Evolutionary conservation across 192 early-diverging fungal species (phyloP).

Genomic region (Podila epicladia): DNA sequence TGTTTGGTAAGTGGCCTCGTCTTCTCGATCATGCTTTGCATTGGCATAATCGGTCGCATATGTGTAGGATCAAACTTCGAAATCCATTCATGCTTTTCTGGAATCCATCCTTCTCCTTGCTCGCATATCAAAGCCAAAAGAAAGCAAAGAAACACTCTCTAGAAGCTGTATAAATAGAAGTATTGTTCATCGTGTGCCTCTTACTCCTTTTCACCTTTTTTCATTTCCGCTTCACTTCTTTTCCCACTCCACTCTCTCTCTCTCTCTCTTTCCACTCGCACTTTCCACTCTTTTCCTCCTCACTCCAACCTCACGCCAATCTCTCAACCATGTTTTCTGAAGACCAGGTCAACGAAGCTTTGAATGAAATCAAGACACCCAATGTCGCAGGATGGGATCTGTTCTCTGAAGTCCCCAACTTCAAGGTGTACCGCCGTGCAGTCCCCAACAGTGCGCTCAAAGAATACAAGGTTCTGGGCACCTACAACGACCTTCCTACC

Average conservation of each 20-base stretch:
- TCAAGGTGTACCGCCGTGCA: conserved; percentile 52
- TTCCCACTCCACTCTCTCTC: neutral
- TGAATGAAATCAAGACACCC: conserved; percentile 24
- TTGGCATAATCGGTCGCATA: too few species aligned
- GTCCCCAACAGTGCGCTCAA: conserved; percentile 51
- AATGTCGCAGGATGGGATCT: conserved; percentile 34
- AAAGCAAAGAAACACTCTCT: neutral
- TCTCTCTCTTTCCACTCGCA: neutral
- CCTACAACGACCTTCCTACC: conserved; percentile 48
- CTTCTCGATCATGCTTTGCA: too few species aligned
- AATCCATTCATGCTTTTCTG: too few species aligned
- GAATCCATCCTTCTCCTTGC: too few species aligned
- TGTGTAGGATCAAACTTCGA: too few species aligned
- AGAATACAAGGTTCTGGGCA: conserved; percentile 58
- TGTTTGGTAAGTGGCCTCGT: too few species aligned
- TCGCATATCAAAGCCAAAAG: too few species aligned
- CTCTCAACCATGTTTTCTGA: conserved; percentile 22
- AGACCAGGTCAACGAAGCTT: conserved; percentile 24
- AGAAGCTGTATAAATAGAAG: neutral
- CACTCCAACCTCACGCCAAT: neutral
- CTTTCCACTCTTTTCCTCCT: neutral
- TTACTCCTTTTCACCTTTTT: neutral
- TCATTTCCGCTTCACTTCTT: neutral
- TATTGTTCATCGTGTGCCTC: neutral
- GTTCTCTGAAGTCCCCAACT: conserved; percentile 41